Base-by-base conservation (phyloP, 1,284 basidiomycete species). In the Marasmius tenuissimus region DNA sequence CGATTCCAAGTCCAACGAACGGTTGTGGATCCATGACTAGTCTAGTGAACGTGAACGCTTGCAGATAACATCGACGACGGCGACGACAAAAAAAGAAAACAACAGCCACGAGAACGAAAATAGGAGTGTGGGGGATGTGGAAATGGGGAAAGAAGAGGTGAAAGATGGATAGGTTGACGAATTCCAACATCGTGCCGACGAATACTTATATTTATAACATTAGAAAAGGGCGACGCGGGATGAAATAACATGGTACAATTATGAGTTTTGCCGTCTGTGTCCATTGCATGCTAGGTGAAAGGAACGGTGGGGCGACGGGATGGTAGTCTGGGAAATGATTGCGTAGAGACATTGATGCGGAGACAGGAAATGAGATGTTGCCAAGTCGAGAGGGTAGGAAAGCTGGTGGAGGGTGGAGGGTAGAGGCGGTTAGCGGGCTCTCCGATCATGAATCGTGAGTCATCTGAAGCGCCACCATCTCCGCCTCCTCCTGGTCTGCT, bases 401-500 rank as follows among this genome's bases (percentile, higher is more conserved):
- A 16, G 14, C 5, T 37, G 9, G n/a, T 33, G 22, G 16, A 35
- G 33, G 5, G 33, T n/a, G 18, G 18, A 22, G 9, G n/a, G 8
- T 51, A 22, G 50, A 51, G 16, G 18, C 5, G 12, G 45, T 8
- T 11, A n/a, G 27, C 27, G 27, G 27, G 27, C 27, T 27, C 27
- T 27, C 40, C 37, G 48, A 56, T 49, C 57, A 57, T 34, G 45
- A 55, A 14, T 56, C 50, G 33, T 58, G n/a, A 11, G 37, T 50
- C 34, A 61, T 49, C 20, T 61, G 64, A 18, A 48, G 40, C 22
- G 61, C 57, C 34, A 58, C 59, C 52, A 56, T 20, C 42, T 64
- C 65, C 4, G 45, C 62, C 34, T 61, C 65, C 11, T 61, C 58
- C 14, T 20, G 51, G 52, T 62, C 60, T 18, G 50, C 58, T 45